A percentile compares a stretch with the other conserved stretches of the same genome.
Evolutionary conservation across 306 rosid genomes (phyloP).

Genomic region (Quercus bicolor): DNA sequence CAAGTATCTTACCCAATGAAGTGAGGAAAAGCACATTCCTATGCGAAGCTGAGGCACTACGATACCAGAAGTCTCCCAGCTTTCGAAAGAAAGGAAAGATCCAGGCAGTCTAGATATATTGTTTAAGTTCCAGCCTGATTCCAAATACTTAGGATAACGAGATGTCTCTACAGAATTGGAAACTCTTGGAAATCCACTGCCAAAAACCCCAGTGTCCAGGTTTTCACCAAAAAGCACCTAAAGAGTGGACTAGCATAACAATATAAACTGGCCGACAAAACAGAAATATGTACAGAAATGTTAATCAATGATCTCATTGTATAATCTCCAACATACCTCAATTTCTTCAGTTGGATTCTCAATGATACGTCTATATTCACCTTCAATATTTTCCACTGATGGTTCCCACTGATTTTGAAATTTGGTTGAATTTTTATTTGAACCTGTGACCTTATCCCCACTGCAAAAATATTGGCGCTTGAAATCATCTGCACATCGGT

Average conservation of each 20-base stretch:
- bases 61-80: conserved; percentile 33
- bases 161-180: conserved; percentile 27
- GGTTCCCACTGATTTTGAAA: conserved; percentile 49
- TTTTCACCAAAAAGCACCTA: conserved; percentile 60
- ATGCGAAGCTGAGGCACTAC: conserved; percentile 48
- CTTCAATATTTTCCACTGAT: conserved; percentile 69
- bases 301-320: conserved; percentile 8
- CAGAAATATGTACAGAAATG: conserved; percentile 15
- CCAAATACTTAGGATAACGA: conserved; percentile 37
- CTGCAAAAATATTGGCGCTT: conserved; percentile 56
- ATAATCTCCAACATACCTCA: conserved; percentile 49
- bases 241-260: conserved; percentile 27
- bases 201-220: conserved; percentile 39
- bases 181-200: conserved; percentile 62
- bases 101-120: conserved; percentile 46
- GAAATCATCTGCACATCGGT: conserved; percentile 73
- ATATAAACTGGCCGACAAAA: conserved; percentile 20
- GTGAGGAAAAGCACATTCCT: conserved; percentile 88
- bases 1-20: conserved; percentile 60
- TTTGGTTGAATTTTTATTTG: conserved; percentile 24
- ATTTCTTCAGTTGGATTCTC: conserved; percentile 81
- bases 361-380: conserved; percentile 67
- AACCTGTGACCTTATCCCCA: conserved; percentile 25
- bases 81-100: conserved; percentile 85
- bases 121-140: conserved; percentile 85